Evolutionary conservation across 1,139 yeast species (phyloP).

Genomic region (Komagataea norvegica): DNA sequence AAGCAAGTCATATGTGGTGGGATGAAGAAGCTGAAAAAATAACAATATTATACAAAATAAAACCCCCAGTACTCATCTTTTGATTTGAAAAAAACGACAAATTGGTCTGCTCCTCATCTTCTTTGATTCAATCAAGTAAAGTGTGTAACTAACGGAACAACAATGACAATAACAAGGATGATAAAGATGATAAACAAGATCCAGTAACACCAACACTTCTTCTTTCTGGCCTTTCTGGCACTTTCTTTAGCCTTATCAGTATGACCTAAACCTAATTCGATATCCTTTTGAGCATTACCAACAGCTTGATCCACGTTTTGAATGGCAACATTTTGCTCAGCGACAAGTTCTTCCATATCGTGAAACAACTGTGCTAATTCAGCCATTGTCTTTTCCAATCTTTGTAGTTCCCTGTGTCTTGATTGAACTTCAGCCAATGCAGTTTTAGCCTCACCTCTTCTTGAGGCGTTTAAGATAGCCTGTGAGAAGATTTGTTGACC

Average conservation of each 20-base stretch:
- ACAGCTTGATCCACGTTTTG: conserved; percentile 81
- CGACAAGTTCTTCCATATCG: conserved; percentile 95
- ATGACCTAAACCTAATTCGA: conserved; percentile 93
- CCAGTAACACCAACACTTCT: conserved; percentile 82
- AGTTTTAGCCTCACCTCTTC: conserved; percentile 95
- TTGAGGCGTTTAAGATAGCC: conserved; percentile 84
- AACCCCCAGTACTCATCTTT: too few species aligned
- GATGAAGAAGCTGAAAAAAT: too few species aligned
- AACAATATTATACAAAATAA: too few species aligned
- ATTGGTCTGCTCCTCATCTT: too few species aligned
- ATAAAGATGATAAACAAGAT: conserved; percentile 56
- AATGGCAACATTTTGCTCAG: conserved; percentile 90
- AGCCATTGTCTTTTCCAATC: conserved; percentile 92
- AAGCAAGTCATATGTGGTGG: too few species aligned
- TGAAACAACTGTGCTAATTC: conserved; percentile 92
- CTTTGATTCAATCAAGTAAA: conserved; percentile 16
- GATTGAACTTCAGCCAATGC: conserved; percentile 95
- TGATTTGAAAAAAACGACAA: background rate
- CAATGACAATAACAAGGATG: conserved; percentile 60
- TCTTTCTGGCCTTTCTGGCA: conserved; percentile 88
- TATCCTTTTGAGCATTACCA: conserved; percentile 78
- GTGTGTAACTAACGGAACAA: conserved; percentile 24
- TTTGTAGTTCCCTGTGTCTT: conserved; percentile 92
- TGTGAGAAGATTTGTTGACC: conserved; percentile 92
- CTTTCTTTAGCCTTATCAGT: conserved; percentile 84